Conservation (phyloP, 768 basidiomycete species). For the Collybia nuda region DNA sequence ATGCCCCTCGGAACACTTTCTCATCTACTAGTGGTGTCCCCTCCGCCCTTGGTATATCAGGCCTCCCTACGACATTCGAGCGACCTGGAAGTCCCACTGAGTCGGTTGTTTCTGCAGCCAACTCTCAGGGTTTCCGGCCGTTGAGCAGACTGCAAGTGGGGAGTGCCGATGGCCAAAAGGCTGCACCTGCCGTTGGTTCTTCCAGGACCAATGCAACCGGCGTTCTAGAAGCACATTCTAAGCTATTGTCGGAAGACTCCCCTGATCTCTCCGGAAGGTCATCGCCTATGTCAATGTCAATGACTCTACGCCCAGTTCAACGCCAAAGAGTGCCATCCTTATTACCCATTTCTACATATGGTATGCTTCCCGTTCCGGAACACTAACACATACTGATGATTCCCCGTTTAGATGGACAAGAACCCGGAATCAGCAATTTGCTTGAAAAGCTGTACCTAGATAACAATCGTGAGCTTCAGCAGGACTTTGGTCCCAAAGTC, state of each 20-base stretch:
- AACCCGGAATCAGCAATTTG: conserved; percentile 85
- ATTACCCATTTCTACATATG: conserved; percentile 69
- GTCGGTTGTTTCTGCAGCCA: conserved; percentile 72
- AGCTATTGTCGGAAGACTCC: conserved; percentile 63
- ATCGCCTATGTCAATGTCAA: conserved; percentile 69
- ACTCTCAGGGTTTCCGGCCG: conserved; percentile 58
- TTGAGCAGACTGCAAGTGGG: conserved; percentile 68
- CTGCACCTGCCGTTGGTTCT: conserved; percentile 86
- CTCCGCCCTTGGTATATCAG: conserved; percentile 26
- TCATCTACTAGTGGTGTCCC: conserved; percentile 34
- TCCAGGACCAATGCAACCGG: conserved; percentile 84
- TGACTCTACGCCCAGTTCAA: conserved; percentile 48
- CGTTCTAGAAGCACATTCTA: conserved; percentile 73
- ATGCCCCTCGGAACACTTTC: conserved; percentile 36
- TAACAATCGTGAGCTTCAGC: conserved; percentile 78
- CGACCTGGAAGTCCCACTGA: conserved; percentile 81
- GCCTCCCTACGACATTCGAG: conserved; percentile 35
- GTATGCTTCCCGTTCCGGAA: conserved; percentile 35
- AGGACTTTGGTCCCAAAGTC: conserved; percentile 90
- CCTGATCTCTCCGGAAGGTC: conserved; percentile 75
- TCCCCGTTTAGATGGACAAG: conserved; percentile 72
- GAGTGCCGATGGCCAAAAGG: conserved; percentile 77
- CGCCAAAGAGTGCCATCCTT: conserved; percentile 51
- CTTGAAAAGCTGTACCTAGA: conserved; percentile 90
- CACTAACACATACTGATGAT: background rate